A percentile compares a stretch with the other conserved stretches of the same genome.
phyloP scores from a whole-genome alignment of 805 yeast genomes.

The Ogataea paradorogensis region DNA sequence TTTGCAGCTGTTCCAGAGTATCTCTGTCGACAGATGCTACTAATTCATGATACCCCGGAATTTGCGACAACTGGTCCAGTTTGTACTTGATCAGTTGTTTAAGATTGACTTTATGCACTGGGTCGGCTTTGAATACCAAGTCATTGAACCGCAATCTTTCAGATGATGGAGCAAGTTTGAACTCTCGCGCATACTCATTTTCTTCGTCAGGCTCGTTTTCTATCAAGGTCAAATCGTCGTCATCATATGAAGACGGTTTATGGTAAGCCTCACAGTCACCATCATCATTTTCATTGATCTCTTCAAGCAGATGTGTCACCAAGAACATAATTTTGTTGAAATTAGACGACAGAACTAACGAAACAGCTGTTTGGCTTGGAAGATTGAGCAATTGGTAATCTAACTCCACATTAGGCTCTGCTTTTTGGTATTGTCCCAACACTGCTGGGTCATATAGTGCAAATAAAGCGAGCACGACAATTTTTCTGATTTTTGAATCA shows the following conservation, averaged over 20 bases:
- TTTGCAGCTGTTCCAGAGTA: slow-evolving; percentile 32
- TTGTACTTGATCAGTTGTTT: slow-evolving; percentile 39
- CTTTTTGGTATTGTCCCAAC: slow-evolving; percentile 11
- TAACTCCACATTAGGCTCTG: slow-evolving; percentile 20
- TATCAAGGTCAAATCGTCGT: slow-evolving; percentile 29
- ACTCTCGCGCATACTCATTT: slow-evolving; percentile 28
- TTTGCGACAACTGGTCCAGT: slow-evolving; percentile 29
- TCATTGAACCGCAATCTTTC: slow-evolving; percentile 44
- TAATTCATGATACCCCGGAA: slow-evolving; percentile 37
- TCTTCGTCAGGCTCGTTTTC: slow-evolving; percentile 24
- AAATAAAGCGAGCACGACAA: slow-evolving; percentile 29
- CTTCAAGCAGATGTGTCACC: slow-evolving; percentile 56
- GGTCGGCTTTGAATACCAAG: slow-evolving; percentile 40
- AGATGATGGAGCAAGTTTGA: slow-evolving; percentile 31
- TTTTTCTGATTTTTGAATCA: slow-evolving; percentile 73
- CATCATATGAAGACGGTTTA: slow-evolving; percentile 38
- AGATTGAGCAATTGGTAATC: slow-evolving; percentile 28
- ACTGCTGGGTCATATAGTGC: slow-evolving; percentile 26
- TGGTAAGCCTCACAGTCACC: slow-evolving; percentile 61
- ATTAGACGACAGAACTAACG: slow-evolving; percentile 21
- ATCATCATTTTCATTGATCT: slow-evolving; percentile 55
- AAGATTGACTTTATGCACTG: slow-evolving; percentile 52
- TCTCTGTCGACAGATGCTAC: slow-evolving; percentile 31
- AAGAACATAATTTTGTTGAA: slow-evolving; percentile 30
- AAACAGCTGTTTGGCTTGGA: slow-evolving; percentile 20